Percentiles rank a stretch among this genome's conserved stretches.
These are phyloP conservation scores for Exsudoporus floridanus DNA, from an alignment of 1,284 basidiomycete genomes.

Conservation along the genomic window DNA sequence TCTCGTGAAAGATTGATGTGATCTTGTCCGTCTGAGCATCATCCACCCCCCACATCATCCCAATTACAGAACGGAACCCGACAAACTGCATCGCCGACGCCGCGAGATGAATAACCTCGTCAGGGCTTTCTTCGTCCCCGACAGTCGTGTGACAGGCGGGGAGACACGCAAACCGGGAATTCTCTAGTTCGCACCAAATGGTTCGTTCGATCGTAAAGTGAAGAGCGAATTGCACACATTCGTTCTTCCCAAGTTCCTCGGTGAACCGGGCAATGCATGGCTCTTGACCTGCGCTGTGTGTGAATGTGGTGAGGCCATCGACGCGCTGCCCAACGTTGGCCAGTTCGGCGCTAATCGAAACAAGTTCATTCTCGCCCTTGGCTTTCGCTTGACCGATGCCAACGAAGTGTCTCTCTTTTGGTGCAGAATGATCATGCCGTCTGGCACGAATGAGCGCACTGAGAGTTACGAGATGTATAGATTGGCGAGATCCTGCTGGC, in stretches of 20 bases:
- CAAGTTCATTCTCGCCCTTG: too few species aligned
- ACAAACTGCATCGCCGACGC: conserved; percentile 5
- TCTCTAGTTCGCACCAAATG: background rate
- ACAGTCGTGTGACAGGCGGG: background rate
- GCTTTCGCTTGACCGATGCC: background rate
- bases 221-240: background rate
- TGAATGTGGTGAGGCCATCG: background rate
- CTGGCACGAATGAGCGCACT: too few species aligned
- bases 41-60: background rate
- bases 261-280: background rate
- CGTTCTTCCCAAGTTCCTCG: background rate
- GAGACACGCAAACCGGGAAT: background rate
- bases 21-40: background rate
- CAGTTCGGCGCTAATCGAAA: background rate
- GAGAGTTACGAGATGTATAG: too few species aligned
- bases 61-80: conserved; percentile 1
- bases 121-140: background rate
- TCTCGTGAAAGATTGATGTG: background rate
- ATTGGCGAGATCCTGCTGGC: too few species aligned
- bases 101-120: conserved; percentile 3
- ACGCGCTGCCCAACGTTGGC: background rate
- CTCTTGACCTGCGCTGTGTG: background rate
- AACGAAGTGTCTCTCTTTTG: background rate
- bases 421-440: background rate
- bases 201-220: background rate